phyloP scores from a whole-genome alignment of 306 rosid genomes.

The Echinosophora koreensis region DNA sequence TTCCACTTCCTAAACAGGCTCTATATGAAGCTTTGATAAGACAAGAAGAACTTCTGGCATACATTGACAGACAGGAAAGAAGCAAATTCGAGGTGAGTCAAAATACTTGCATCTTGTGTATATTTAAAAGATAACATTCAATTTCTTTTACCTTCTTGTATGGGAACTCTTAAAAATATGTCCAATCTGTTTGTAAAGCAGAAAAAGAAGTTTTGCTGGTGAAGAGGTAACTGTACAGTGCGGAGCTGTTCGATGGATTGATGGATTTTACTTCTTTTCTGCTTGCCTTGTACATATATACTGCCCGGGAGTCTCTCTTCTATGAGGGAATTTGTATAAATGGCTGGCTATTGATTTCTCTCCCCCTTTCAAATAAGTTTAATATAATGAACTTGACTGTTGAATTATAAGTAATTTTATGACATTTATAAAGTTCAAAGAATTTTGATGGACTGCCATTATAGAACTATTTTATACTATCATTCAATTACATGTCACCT shows the following conservation, averaged over 20 bases:
- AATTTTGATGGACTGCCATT: not conserved
- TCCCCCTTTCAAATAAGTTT: not conserved
- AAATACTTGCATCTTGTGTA: conserved; percentile 27
- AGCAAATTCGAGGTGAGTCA: conserved; percentile 60
- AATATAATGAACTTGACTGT: conserved; percentile 27
- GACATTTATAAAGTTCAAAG: conserved; percentile 22
- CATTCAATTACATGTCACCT: not conserved
- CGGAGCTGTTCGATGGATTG: conserved; percentile 35
- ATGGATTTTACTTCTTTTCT: conserved; percentile 23
- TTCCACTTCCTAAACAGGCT: conserved; percentile 60
- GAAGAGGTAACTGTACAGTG: conserved; percentile 53
- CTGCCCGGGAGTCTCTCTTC: conserved; percentile 34
- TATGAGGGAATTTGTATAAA: conserved; percentile 33
- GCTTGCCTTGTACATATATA: conserved; percentile 39
- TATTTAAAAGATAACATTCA: conserved; percentile 5
- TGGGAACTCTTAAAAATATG: conserved; percentile 30
- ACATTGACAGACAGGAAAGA: conserved; percentile 73
- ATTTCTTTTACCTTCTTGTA: conserved; percentile 14
- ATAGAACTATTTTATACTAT: not conserved
- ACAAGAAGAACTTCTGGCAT: conserved; percentile 92
- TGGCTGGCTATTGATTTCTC: conserved; percentile 9
- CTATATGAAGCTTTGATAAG: conserved; percentile 81
- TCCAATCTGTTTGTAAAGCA: conserved; percentile 49
- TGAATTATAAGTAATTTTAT: conserved; percentile 21
- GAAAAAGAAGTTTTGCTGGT: conserved; percentile 72